Evolutionary conservation across 306 rosid species (phyloP), one percentile per base, ranked within the genome.

Genomic region (Oxytropis ochrocephala): DNA sequence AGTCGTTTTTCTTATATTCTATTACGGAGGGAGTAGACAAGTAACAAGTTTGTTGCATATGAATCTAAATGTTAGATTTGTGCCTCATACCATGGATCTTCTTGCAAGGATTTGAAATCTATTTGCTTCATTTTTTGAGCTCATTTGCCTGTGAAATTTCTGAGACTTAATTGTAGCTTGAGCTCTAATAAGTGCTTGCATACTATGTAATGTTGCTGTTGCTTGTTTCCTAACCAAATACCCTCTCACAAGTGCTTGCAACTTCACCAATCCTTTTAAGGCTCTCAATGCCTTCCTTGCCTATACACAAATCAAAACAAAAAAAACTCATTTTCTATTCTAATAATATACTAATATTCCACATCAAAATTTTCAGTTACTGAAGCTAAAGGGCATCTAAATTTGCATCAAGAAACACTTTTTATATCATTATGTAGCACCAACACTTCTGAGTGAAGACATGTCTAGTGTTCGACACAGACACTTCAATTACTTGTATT

Each of bases 251-350:
- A 87, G 83, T 44, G 96, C 98, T 72, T 92, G 98, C 48, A 92
- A 38, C 77, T 89, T 92, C 85, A 92, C 98, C 77, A 92, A 65
- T 68, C 91, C 98, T 59, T 88, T 92, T n/a, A 92, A 80, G 2
- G 98, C 98, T 76, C 95, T 54, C 62, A 89, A 82, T 7, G 98
- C 98, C 67, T 88, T 92, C 60, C 95, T 87, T 21, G 98, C 96
- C 98, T 92, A 78, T 24, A 10, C 57, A 61, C 11, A 70, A 51
- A 18, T 8, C 41, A 50, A 57, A 4, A 51, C 7, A 52, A 19
- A 72, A 17, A 50, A 72, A 17, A 50, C 56, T 17, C 56, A 50
- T 50, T 50, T 9, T 50, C 29, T 17, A 17, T 49, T 49, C 5
- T 8, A 49, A 17, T 17, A 49, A 11, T 17, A 49, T 49, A 17